phyloP scores from a whole-genome alignment of 106 monocot species.

The Apostasia shenzhenica region DNA sequence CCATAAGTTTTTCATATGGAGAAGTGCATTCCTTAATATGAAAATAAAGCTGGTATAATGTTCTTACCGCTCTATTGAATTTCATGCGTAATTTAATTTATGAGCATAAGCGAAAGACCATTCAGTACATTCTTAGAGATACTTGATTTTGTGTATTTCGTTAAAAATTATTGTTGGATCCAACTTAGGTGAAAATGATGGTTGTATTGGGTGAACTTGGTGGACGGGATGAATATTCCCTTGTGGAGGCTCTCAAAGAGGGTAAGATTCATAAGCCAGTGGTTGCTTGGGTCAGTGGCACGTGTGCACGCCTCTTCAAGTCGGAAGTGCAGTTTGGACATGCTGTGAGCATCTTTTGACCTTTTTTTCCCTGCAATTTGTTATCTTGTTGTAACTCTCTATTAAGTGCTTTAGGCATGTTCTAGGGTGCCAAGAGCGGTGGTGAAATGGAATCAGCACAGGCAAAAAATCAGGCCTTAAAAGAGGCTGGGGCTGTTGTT shows the following conservation, averaged over 20 bases:
- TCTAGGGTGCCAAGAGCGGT: conserved; percentile 96
- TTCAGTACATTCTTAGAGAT: no score
- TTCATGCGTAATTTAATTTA: no score
- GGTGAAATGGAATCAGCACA: conserved; percentile 98
- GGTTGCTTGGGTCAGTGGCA: conserved; percentile 99
- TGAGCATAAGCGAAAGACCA: no score
- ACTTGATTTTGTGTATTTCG: background rate
- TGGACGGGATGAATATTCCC: conserved; percentile 87
- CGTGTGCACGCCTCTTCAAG: conserved; percentile 94
- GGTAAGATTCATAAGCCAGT: conserved; percentile 92
- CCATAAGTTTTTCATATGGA: no score
- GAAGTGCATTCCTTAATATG: no score
- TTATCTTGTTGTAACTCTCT: background rate
- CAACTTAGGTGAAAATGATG: conserved; percentile 82
- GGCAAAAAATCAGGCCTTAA: conserved; percentile 87
- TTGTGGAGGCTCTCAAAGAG: conserved; percentile 87
- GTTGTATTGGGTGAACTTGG: conserved; percentile 97
- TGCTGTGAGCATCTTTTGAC: conserved; percentile 60
- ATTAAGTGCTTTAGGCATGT: background rate
- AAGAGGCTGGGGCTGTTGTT: conserved; percentile 88
- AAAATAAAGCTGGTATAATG: no score
- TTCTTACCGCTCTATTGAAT: no score
- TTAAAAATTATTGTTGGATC: conserved; percentile 5
- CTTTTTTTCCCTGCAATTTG: background rate
- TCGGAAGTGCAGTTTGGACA: conserved; percentile 99